Conservation (phyloP, 441 rosid genomes). For the Mallotus japonicus region DNA sequence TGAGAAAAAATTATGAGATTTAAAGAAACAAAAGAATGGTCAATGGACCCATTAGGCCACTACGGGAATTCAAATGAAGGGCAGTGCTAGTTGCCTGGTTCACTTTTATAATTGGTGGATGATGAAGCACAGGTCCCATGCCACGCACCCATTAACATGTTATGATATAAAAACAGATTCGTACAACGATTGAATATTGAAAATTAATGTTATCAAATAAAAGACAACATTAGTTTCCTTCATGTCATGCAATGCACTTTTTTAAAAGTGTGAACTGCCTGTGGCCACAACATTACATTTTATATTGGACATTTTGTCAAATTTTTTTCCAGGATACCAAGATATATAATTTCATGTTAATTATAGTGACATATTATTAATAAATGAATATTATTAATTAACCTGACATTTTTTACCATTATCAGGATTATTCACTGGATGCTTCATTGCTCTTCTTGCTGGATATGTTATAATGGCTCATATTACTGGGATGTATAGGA, state of each 20-base stretch:
- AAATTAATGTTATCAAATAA: slow-evolving; percentile 8
- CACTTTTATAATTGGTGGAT: slow-evolving; percentile 40
- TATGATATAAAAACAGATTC: slow-evolving; percentile 20
- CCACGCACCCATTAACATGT: slow-evolving; percentile 25
- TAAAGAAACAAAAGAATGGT: slow-evolving; percentile 34
- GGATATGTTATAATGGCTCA: slow-evolving; percentile 89
- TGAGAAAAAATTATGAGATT: slow-evolving; percentile 23
- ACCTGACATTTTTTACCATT: slow-evolving; percentile 11
- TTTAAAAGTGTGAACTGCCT: neutral
- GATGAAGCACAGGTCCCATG: slow-evolving; percentile 41
- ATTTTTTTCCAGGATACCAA: neutral
- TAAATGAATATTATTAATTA: slow-evolving; percentile 11
- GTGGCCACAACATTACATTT: neutral
- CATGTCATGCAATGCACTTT: neutral
- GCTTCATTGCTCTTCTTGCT: slow-evolving; percentile 81
- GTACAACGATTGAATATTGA: slow-evolving; percentile 21
- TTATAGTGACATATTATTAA: neutral
- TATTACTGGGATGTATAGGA: slow-evolving; percentile 74
- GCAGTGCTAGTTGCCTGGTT: slow-evolving; percentile 21
- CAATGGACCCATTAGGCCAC: slow-evolving; percentile 54
- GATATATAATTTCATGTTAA: neutral
- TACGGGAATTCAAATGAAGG: slow-evolving; percentile 32
- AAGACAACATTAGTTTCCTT: slow-evolving; percentile 1
- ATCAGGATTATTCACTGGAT: slow-evolving; percentile 88
- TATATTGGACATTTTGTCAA: slow-evolving; percentile 2